Conservation (phyloP, 1,284 basidiomycete species). For the Malassezia furfur region DNA sequence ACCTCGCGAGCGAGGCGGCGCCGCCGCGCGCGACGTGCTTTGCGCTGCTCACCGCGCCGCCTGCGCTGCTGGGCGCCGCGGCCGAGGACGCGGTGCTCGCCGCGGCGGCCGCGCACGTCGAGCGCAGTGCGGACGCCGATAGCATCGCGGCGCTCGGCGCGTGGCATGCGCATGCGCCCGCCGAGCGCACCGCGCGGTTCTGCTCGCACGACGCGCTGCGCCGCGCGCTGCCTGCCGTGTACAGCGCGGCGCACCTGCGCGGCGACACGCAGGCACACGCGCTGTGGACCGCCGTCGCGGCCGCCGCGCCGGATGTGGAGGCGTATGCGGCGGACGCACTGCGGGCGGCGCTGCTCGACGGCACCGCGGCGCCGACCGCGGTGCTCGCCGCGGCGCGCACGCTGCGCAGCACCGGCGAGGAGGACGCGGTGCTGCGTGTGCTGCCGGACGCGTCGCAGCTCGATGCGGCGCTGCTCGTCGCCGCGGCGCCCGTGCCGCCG, state of each 20-base stretch:
- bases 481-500: not conserved
- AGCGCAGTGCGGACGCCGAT: not conserved
- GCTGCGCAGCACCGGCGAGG: not conserved
- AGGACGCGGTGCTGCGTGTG: not conserved
- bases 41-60: slow-evolving; percentile 6
- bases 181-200: not conserved
- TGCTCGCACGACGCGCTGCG: not conserved
- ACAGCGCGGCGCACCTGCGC: not conserved
- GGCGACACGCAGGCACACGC: not conserved
- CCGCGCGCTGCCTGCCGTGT: not conserved
- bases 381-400: not conserved
- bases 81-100: not conserved
- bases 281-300: not conserved
- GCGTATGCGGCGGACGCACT: slow-evolving; percentile 2
- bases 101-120: not conserved
- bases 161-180: not conserved
- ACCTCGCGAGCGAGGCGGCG: not conserved
- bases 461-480: not conserved
- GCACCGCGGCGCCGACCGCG: not conserved
- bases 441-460: slow-evolving; percentile 6
- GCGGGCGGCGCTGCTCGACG: not conserved
- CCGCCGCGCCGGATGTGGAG: not conserved
- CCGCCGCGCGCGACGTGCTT: not conserved
- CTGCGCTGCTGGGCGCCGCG: not conserved
- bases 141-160: not conserved